Evolutionary conservation across 352 stramenopile species (phyloP), one percentile per base, ranked within the genome.

Genomic region (Globisporangium echinulatum): DNA sequence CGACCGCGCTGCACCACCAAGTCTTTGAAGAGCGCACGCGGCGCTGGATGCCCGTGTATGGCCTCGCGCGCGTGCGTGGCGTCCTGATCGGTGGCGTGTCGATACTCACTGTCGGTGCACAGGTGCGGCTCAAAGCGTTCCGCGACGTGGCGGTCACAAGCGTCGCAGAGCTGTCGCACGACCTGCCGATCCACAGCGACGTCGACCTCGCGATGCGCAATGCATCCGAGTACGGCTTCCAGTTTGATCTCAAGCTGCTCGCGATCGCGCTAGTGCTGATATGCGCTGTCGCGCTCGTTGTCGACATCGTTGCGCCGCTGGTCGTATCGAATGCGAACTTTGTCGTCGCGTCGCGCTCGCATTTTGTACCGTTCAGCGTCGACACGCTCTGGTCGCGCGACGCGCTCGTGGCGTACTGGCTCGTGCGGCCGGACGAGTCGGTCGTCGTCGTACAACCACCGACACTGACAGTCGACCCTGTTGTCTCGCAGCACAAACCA

Each of bases 291-390:
- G 48, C 17, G 5, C 47, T 47, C 2, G 6, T 43, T 4, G 7
- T 49, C 10, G 47, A 60, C 10, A 2, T 51, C 10, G 8, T 66
- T 10, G 39, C 54, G 25, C 38, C 46, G 9, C 6, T 56, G 5
- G 8, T 51, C 15, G 5, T 36, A 15, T n/a, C 17, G 0, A 49
- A 43, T 3, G 19, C 19, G 5, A 64, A 56, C 44, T n/a, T 59
- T 2, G 46, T 52, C 2, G 52, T 69, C 7, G 46, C 54, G 10
- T 64, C 49, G 4, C 47, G 58, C 11, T 59, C 61, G 1, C 52
- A 59, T 25, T 70, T 70, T 56, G n/a, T 72, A 7, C 68, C 68
- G 17, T 54, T 56, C 15, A 72, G 58, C 13, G 63, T 62, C 13
- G 51, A 57, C 19, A 68, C 37, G 3, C 49, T 76, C 8, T 76